Evolutionary conservation across 2,329 filamentous ascomycete species (phyloP), one percentile per base, ranked within the genome.

Genomic region (Endocalyx cinctus): DNA sequence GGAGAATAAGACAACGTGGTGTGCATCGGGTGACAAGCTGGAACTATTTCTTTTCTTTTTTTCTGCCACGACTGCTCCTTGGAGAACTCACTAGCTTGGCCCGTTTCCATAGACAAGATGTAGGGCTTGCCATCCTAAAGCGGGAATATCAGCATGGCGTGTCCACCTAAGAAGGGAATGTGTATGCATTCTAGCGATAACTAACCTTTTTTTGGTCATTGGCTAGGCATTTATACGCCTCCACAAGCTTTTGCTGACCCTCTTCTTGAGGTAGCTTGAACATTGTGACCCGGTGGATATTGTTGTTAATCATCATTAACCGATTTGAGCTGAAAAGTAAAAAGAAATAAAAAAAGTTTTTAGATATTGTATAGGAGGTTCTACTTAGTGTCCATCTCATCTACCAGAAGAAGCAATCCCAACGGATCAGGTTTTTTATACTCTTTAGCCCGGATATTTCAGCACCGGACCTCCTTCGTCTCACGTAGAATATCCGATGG

Each of bases 81-180:
- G n/a, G n/a, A n/a, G n/a, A n/a, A n/a, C 7, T 70, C 64, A 41
- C 75, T 60, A 7, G 72, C 67, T 15, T 63, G 57, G 19, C 73
- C 73, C 11, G 73, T 78, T 58, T 63, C 43, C 45, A 76, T 63
- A 37, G 68, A 67, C 27, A 78, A 58, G 44, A 87, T 83, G 56
- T 87, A 87, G 2, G 78, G 78, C 54, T 83, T 78, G 41, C 79
- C 82, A 48, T 84, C 72, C 83, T 87, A 34, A n/a, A n/a, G n/a
- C n/a, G n/a, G n/a, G n/a, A n/a, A 8, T 8, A 23, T 23, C 20
- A 23, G 20, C 20, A 23, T 23, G 20, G 20, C 8, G 20, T n/a
- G n/a, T n/a, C n/a, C n/a, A n/a, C n/a, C 12, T 18, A 29, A 18
- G 31, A 29, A 19, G 14, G 25, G 12, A 5, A 7, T 13, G 19